These are phyloP conservation scores for Ophiosphaerella herpotricha DNA, from an alignment of 2,329 filamentous ascomycete species.

Conservation along the genomic window DNA sequence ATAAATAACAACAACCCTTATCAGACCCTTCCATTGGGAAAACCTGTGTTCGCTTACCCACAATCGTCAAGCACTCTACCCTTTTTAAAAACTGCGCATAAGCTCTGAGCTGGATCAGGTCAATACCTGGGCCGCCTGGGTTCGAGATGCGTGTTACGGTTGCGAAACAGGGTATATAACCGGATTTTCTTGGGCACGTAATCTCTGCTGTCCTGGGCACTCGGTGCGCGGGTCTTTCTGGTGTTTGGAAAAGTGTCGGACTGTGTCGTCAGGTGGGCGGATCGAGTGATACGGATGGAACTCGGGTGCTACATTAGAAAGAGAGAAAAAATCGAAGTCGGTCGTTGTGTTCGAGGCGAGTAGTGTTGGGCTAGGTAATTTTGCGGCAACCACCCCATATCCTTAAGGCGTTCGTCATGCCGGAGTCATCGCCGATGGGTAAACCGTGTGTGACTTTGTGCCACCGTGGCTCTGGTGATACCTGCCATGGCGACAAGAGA, in stretches of 20 bases:
- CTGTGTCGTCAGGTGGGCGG: neutral
- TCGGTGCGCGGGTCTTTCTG: neutral
- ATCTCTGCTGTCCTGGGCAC: constrained; percentile 1
- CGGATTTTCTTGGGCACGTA: constrained; percentile 6
- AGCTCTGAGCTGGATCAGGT: constrained; percentile 7
- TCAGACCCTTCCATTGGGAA: constrained; percentile 3
- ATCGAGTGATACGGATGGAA: neutral
- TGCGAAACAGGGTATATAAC: constrained; percentile 11
- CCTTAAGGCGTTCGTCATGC: constrained; percentile 9
- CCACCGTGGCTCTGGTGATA: constrained; percentile 1
- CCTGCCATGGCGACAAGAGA: constrained; percentile 11
- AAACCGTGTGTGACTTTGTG: constrained; percentile 1
- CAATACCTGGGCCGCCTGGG: constrained; percentile 1
- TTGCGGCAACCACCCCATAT: constrained; percentile 9
- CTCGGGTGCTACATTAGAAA: neutral
- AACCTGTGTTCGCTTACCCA: constrained; percentile 2
- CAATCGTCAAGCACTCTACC: neutral
- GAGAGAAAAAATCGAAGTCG: neutral
- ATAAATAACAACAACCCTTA: neutral
- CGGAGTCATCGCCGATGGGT: constrained; percentile 28
- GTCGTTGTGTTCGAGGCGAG: neutral
- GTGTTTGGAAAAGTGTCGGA: neutral
- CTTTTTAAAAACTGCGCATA: constrained; percentile 12
- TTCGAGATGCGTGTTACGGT: constrained; percentile 11
- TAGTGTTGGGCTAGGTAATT: neutral